Evolutionary conservation across 495 filamentous ascomycete genomes (phyloP).

Genomic region (Tirmania nivea): DNA sequence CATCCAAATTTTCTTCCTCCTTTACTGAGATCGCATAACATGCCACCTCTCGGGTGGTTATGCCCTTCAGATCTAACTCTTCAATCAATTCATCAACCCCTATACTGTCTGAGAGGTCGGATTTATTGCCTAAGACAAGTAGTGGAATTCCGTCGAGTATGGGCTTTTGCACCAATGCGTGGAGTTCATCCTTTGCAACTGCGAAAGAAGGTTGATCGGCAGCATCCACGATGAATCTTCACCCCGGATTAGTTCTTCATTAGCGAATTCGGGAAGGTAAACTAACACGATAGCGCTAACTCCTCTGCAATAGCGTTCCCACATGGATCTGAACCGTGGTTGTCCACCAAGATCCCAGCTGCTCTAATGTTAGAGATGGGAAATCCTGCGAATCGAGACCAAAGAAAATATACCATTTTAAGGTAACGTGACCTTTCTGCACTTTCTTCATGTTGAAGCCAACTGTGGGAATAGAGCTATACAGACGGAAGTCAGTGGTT

Average conservation of each 20-base stretch:
- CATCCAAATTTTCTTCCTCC: slow-evolving; percentile 95
- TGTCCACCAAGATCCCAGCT: slow-evolving; percentile 96
- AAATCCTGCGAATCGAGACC: not conserved
- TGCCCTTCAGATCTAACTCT: slow-evolving; percentile 66
- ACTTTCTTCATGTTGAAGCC: slow-evolving; percentile 98
- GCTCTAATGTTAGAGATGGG: slow-evolving; percentile 6
- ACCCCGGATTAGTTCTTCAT: slow-evolving; percentile 5
- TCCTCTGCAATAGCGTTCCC: slow-evolving; percentile 93
- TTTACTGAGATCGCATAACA: slow-evolving; percentile 98
- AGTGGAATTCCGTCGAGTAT: slow-evolving; percentile 77
- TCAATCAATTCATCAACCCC: slow-evolving; percentile 92
- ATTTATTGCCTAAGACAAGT: slow-evolving; percentile 95
- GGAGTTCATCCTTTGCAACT: slow-evolving; percentile 80
- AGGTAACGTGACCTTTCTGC: slow-evolving; percentile 91
- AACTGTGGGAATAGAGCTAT: slow-evolving; percentile 90
- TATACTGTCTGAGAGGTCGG: slow-evolving; percentile 66
- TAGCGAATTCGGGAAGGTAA: not conserved
- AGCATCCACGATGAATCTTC: slow-evolving; percentile 80
- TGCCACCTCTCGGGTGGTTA: slow-evolving; percentile 84
- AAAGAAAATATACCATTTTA: slow-evolving; percentile 53
- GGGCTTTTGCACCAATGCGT: slow-evolving; percentile 65
- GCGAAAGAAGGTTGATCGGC: slow-evolving; percentile 62
- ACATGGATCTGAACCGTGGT: slow-evolving; percentile 94
- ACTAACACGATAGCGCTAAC: slow-evolving; percentile 89
- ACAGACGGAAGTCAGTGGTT: slow-evolving; percentile 22